These are phyloP conservation scores for Fomitopsis pulvina DNA, from an alignment of 768 basidiomycete species.

Conservation along the genomic window DNA sequence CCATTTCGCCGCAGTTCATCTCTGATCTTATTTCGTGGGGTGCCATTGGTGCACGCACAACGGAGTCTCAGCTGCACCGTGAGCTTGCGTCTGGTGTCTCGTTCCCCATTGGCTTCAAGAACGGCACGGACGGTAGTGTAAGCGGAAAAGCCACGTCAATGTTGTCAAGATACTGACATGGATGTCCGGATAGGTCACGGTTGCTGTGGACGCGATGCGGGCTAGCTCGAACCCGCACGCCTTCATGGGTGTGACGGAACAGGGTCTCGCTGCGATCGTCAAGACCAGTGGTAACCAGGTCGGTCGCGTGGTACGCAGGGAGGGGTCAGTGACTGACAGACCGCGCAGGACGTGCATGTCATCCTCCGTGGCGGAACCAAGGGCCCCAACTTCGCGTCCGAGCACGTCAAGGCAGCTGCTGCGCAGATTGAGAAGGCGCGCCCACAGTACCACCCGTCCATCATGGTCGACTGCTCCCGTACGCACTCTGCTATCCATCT, in stretches of 20 bases:
- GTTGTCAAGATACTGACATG: conserved; percentile 1
- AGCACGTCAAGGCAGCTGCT: conserved; percentile 62
- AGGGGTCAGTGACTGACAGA: background rate
- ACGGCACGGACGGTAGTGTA: conserved; percentile 88
- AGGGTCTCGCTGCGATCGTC: conserved; percentile 91
- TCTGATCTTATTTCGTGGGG: conserved; percentile 87
- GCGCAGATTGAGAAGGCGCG: conserved; percentile 60
- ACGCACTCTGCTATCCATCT: conserved; percentile 23
- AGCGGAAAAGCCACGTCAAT: conserved; percentile 6
- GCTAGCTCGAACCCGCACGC: conserved; percentile 88
- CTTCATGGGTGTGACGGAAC: conserved; percentile 90
- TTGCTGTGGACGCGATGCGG: conserved; percentile 96
- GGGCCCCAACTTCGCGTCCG: conserved; percentile 83
- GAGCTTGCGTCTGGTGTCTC: conserved; percentile 95
- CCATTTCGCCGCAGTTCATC: conserved; percentile 77
- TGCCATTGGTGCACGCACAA: conserved; percentile 95
- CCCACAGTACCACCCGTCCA: conserved; percentile 45
- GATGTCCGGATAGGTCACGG: conserved; percentile 41
- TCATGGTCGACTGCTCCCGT: conserved; percentile 90
- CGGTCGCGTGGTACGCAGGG: background rate
- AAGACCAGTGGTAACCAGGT: conserved; percentile 55
- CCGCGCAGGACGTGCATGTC: conserved; percentile 73
- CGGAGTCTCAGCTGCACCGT: conserved; percentile 94
- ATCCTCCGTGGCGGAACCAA: conserved; percentile 90
- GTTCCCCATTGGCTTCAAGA: conserved; percentile 99